Evolutionary conservation across 495 filamentous ascomycete genomes (phyloP).

Genomic region (Xylaria nigripes): DNA sequence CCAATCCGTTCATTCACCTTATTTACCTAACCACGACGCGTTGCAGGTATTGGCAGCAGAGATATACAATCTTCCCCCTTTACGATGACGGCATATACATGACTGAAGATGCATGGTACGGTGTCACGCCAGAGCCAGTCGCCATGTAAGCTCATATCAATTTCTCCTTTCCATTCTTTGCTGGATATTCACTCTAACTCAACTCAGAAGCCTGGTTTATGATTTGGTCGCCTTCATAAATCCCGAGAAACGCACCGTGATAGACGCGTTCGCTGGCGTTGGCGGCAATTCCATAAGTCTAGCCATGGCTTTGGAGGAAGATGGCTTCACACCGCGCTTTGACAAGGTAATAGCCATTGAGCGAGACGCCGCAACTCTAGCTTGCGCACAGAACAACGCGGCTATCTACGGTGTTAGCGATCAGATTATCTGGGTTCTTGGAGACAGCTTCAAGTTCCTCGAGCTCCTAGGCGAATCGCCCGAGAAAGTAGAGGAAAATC

Average conservation of each 20-base stretch:
- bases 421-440: conserved; percentile 74
- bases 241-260: conserved; percentile 47
- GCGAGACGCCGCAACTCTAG: conserved; percentile 62
- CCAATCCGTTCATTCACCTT: neutral
- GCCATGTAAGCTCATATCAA: conserved; percentile 52
- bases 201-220: conserved; percentile 62
- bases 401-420: conserved; percentile 72
- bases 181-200: conserved; percentile 5
- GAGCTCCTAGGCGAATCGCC: conserved; percentile 19
- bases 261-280: conserved; percentile 86
- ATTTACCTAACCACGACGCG: neutral
- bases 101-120: conserved; percentile 91
- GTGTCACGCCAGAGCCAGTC: conserved; percentile 85
- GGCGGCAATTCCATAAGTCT: conserved; percentile 96
- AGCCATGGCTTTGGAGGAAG: conserved; percentile 50
- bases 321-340: conserved; percentile 45
- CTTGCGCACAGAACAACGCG: conserved; percentile 90
- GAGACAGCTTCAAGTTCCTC: conserved; percentile 64
- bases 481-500: conserved; percentile 28
- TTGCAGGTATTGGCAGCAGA: conserved; percentile 77
- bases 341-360: conserved; percentile 80
- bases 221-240: conserved; percentile 48
- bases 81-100: conserved; percentile 83
- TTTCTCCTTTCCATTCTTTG: neutral
- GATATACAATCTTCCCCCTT: conserved; percentile 70